A percentile compares a stretch with the other conserved stretches of the same genome.
Evolutionary conservation across 257 asterid genomes (phyloP).

Genomic region (Primulina huaijiensis): DNA sequence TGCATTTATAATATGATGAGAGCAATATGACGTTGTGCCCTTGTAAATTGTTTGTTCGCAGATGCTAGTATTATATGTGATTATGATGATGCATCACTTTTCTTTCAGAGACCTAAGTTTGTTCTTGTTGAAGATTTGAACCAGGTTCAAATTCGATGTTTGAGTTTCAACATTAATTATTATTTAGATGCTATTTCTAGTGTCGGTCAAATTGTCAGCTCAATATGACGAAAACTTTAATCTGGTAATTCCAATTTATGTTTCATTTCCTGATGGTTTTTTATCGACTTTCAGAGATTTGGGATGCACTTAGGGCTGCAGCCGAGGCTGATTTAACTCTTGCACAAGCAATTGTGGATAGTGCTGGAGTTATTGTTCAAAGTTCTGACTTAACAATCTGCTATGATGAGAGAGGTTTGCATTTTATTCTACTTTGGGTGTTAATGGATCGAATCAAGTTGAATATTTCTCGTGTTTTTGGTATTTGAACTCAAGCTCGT

Average conservation of each 20-base stretch:
- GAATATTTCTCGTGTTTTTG: background rate
- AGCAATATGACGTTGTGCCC: background rate
- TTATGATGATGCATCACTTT: background rate
- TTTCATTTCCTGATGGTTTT: background rate
- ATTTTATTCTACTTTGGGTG: background rate
- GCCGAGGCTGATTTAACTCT: slow-evolving; percentile 71
- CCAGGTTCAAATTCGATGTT: background rate
- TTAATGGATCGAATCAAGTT: background rate
- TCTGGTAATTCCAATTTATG: background rate
- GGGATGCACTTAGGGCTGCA: slow-evolving; percentile 96
- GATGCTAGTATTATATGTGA: background rate
- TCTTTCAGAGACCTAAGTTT: background rate
- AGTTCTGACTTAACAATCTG: slow-evolving; percentile 75
- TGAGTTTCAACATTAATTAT: background rate
- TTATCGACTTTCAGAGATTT: slow-evolving; percentile 50
- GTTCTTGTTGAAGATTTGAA: background rate
- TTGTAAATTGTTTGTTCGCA: background rate
- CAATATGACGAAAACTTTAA: background rate
- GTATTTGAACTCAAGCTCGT: background rate
- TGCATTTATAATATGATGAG: background rate
- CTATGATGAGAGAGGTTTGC: slow-evolving; percentile 81
- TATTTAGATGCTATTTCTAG: background rate
- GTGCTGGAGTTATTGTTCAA: slow-evolving; percentile 79
- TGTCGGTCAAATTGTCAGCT: background rate
- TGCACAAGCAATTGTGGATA: slow-evolving; percentile 79